Percentiles rank a stretch among this genome's conserved stretches.
phyloP scores from a whole-genome alignment of 164 flowering plant genomes.

The Stephania cephalantha region DNA sequence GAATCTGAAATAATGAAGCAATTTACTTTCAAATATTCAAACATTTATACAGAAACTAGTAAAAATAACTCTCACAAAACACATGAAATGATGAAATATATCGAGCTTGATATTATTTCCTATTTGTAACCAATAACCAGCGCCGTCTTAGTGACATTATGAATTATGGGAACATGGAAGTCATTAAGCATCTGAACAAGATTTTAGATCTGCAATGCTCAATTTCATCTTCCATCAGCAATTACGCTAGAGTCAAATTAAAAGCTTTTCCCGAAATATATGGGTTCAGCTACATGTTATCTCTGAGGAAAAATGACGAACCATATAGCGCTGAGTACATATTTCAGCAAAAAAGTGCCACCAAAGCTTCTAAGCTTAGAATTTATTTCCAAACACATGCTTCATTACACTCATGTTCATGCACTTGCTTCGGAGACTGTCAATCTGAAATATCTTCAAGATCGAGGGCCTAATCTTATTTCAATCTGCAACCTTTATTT shows the following conservation, averaged over 20 bases:
- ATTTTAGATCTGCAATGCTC: background rate
- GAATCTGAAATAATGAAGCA: slow-evolving; percentile 43
- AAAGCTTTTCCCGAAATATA: no score
- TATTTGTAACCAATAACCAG: background rate
- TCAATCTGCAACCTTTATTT: background rate
- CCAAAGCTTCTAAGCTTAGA: background rate
- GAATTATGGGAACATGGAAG: background rate
- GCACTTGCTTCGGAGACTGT: no score
- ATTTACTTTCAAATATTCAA: background rate
- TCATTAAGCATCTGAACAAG: background rate
- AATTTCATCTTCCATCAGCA: background rate
- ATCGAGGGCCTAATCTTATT: background rate
- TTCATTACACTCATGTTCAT: no score
- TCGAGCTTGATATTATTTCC: background rate
- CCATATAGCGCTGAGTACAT: background rate
- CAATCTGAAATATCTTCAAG: no score
- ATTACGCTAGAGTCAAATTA: background rate
- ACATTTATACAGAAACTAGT: background rate
- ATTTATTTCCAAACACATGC: no score
- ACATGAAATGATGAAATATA: background rate
- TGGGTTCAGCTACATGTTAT: background rate
- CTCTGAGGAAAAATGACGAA: background rate
- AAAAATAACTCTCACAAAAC: background rate
- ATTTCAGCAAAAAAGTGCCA: background rate
- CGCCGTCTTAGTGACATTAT: background rate